Evolutionary conservation across 257 asterid genomes (phyloP), one percentile per base, ranked within the genome.

Genomic region (Thymus quinquecostatus): DNA sequence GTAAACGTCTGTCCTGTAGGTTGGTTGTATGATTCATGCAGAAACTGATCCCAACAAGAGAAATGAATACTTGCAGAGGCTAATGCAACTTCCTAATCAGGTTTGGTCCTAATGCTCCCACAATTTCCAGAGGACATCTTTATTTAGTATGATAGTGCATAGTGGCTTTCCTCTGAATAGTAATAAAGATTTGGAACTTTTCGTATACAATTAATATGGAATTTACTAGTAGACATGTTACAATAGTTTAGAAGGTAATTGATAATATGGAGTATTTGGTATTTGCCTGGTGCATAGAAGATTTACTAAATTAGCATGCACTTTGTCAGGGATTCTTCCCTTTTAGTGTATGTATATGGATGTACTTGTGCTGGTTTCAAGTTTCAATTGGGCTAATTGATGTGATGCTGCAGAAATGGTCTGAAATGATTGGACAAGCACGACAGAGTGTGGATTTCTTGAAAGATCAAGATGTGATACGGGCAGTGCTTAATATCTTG

Each of bases 61-160:
- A 82, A 93, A 83, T 8, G 97, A 92, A 71, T 95, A 88, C 81
- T 78, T 95, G 80, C 94, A 85, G 78, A 87, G 96, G 82, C 83
- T 95, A 84, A 95, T 95, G 99, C 86, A 77, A 49, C 97, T 90
- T 77, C 99, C 99, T 67, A 92, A 95, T 82, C 99, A 90, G 91
- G 99, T 82, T 77, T 64, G 77, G 30, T 80, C 78, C 59, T 61
- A 53, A n/a, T 57, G 76, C 54, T 43, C 1, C 6, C 29, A 28
- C 61, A 61, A 60, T 38, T 47, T 62, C 66, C 11, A 51, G 27
- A 71, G 38, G 43, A 70, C 32, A 40, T 36, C 44, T 61, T 40
- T 61, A 36, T 36, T 60, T 60, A 1, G 32, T 14, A 40, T 8
- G 14, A 40, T 41, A 61, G 14, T 61, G 8, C 41, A 38, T 38